Evolutionary conservation across 129 eudicot genomes (phyloP).

Genomic region (Flaveria linearis): DNA sequence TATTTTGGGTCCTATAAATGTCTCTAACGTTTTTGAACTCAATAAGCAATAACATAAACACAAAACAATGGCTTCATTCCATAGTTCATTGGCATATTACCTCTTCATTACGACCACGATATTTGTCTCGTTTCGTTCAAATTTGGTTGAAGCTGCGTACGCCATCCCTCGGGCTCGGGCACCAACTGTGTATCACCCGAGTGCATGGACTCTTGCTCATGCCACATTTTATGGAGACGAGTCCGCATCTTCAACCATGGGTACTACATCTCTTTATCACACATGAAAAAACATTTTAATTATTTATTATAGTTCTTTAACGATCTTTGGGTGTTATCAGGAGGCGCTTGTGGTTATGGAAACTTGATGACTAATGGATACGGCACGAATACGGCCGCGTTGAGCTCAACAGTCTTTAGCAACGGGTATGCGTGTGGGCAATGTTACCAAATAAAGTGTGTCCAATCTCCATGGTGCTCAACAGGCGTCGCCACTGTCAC

Average conservation of each 20-base stretch:
- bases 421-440: conserved; percentile 82
- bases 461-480: conserved; percentile 58
- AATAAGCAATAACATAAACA: conserved; percentile 23
- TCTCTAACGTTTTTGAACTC: conserved; percentile 13
- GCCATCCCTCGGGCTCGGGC: conserved; percentile 11
- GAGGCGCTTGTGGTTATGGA: conserved; percentile 95
- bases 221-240: conserved; percentile 93
- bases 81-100: conserved; percentile 22
- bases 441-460: conserved; percentile 71
- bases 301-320: neutral
- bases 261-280: conserved; percentile 27
- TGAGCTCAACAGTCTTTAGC: conserved; percentile 69
- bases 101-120: conserved; percentile 26
- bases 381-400: conserved; percentile 77
- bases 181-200: conserved; percentile 38
- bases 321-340: conserved; percentile 33
- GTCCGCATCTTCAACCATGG: conserved; percentile 73
- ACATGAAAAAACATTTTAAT: no score
- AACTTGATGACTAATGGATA: conserved; percentile 64
- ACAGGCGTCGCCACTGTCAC: conserved; percentile 51
- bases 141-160: conserved; percentile 37
- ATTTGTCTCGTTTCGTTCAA: conserved; percentile 18
- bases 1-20: conserved; percentile 42
- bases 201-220: conserved; percentile 55
- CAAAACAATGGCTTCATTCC: conserved; percentile 50